Percentiles rank a stretch among this genome's conserved stretches.
These are phyloP conservation scores for Carpediemonas membranifera DNA, from an alignment of 78 protist genomes.

Conservation along the genomic window DNA sequence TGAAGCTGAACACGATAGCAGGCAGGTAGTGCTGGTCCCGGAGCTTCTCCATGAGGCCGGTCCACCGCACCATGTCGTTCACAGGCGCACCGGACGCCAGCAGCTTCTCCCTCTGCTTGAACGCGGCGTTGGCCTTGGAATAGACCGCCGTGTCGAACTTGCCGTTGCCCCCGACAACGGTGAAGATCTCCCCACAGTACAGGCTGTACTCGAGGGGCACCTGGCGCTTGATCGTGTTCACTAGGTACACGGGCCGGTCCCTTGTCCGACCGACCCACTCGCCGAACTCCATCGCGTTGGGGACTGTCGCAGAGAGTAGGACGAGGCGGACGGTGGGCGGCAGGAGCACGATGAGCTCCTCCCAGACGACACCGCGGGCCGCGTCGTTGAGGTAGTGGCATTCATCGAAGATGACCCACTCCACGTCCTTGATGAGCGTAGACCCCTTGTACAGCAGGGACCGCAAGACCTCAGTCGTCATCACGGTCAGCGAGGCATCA, in stretches of 20 bases:
- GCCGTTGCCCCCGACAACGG: neutral
- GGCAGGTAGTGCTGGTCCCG: constrained; percentile 18
- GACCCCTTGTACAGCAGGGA: constrained; percentile 90
- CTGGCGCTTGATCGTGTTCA: constrained; percentile 75
- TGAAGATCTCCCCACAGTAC: no score
- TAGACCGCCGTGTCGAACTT: neutral
- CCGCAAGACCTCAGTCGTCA: constrained; percentile 74
- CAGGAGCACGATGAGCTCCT: constrained; percentile 64
- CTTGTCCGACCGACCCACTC: constrained; percentile 40
- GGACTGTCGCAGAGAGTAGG: constrained; percentile 78
- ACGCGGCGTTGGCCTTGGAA: neutral
- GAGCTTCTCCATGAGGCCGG: neutral
- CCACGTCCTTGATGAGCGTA: constrained; percentile 63
- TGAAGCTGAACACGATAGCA: constrained; percentile 50
- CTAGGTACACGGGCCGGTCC: constrained; percentile 48
- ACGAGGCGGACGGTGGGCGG: constrained; percentile 63
- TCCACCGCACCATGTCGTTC: no score
- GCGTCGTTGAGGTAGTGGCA: constrained; percentile 64
- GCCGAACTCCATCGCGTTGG: constrained; percentile 75
- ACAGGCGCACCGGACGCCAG: no score
- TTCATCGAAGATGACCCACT: constrained; percentile 79
- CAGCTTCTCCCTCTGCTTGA: no score
- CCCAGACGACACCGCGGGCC: constrained; percentile 82
- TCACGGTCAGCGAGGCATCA: constrained; percentile 46
- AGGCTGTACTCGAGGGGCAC: constrained; percentile 81